phyloP scores from a whole-genome alignment of 768 basidiomycete species.

The Tricholoma bakamatsutake region DNA sequence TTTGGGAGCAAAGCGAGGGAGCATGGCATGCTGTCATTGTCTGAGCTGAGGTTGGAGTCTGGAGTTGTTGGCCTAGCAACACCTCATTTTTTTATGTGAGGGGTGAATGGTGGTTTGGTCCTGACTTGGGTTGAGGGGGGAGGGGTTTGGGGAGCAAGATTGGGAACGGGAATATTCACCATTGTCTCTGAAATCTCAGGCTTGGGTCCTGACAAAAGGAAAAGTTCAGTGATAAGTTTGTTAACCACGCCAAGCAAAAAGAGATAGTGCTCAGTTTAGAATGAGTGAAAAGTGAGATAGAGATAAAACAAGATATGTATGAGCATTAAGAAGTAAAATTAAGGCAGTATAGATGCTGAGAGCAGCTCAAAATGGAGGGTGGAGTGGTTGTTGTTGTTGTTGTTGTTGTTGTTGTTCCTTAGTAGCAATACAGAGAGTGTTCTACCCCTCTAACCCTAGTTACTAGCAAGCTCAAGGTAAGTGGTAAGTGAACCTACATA shows the following conservation, averaged over 20 bases:
- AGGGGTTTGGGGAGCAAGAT: neutral
- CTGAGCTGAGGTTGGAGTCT: neutral
- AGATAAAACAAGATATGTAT: neutral
- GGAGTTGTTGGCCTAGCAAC: neutral
- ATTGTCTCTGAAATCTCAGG: neutral
- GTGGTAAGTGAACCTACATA: too few species aligned
- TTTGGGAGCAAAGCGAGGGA: neutral
- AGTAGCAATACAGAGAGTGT: too few species aligned
- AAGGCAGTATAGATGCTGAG: neutral
- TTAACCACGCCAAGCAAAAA: neutral
- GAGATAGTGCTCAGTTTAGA: neutral
- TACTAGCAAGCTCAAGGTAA: too few species aligned
- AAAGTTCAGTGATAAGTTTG: neutral
- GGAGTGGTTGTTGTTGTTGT: neutral
- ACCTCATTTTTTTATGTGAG: neutral
- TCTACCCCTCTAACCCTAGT: too few species aligned
- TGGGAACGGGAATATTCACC: neutral
- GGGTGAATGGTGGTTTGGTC: neutral
- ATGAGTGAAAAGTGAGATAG: neutral
- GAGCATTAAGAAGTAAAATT: neutral
- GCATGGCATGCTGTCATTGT: neutral
- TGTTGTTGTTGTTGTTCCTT: too few species aligned
- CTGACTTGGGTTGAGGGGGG: neutral
- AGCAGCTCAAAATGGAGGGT: neutral
- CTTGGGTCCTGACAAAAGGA: neutral